Evolutionary conservation across 2,329 filamentous ascomycete species (phyloP).

Genomic region (Aspergillus luchuensis): DNA sequence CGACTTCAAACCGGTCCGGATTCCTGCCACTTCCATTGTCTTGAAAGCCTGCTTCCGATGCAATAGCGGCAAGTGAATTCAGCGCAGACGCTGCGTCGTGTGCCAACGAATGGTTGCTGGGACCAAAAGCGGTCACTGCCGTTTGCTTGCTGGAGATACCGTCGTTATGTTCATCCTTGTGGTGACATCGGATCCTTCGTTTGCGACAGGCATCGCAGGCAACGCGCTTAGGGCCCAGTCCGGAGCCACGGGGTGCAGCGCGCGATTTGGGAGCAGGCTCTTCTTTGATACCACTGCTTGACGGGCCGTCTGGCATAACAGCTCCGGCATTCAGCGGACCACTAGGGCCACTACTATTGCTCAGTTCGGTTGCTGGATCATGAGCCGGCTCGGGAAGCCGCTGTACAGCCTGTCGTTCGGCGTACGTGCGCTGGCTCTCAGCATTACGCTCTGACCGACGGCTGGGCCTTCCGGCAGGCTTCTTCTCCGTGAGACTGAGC

Average conservation of each 20-base stretch:
- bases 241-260: constrained; percentile 58
- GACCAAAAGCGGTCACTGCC: constrained; percentile 33
- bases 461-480: constrained; percentile 56
- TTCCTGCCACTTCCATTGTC: constrained; percentile 26
- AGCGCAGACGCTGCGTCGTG: constrained; percentile 44
- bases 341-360: constrained; percentile 20
- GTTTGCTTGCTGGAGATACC: constrained; percentile 30
- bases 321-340: constrained; percentile 29
- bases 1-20: constrained; percentile 33
- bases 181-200: constrained; percentile 64
- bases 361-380: constrained; percentile 19
- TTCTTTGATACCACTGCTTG: constrained; percentile 30
- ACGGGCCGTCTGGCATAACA: constrained; percentile 22
- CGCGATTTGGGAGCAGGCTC: constrained; percentile 36
- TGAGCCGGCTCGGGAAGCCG: constrained; percentile 33
- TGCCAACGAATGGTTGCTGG: constrained; percentile 36
- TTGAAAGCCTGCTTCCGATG: constrained; percentile 38
- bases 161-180: constrained; percentile 57
- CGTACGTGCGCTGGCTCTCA: constrained; percentile 43
- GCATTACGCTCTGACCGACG: constrained; percentile 59
- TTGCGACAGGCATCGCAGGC: constrained; percentile 66
- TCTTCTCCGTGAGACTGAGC: constrained; percentile 55
- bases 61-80: constrained; percentile 42
- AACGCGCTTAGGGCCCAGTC: constrained; percentile 60
- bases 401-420: constrained; percentile 42